Percentiles rank a stretch among this genome's conserved stretches.
Evolutionary conservation across 768 basidiomycete genomes (phyloP).

Genomic region (Mrakia hoshinonis): DNA sequence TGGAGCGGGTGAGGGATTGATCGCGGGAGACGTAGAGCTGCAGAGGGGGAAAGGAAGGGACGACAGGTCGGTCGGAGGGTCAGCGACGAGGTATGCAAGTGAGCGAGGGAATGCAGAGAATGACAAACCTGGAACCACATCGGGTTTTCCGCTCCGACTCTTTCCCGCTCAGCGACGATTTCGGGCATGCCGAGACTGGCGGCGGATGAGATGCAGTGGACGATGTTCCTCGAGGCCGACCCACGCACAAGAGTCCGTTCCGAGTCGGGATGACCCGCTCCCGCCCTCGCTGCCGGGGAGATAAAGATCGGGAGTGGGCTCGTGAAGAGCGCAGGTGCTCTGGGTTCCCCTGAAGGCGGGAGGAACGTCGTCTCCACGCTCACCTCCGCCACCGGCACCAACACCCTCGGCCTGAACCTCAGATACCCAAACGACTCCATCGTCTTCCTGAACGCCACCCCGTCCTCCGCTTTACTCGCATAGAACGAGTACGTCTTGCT

Average conservation of each 20-base stretch:
- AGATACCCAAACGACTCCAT: not conserved
- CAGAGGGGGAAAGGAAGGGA: no score
- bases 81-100: slow-evolving; percentile 29
- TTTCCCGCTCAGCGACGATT: slow-evolving; percentile 30
- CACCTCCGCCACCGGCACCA: not conserved
- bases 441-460: not conserved
- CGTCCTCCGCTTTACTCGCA: slow-evolving; percentile 12
- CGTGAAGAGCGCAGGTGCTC: slow-evolving; percentile 6
- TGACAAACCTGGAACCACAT: slow-evolving; percentile 36
- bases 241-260: slow-evolving; percentile 18
- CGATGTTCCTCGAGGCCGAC: slow-evolving; percentile 29
- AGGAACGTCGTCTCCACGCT: not conserved
- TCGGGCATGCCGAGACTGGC: slow-evolving; percentile 35
- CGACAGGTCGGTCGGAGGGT: slow-evolving; percentile 19
- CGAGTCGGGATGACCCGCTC: slow-evolving; percentile 20
- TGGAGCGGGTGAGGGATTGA: slow-evolving; percentile 22
- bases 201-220: slow-evolving; percentile 35
- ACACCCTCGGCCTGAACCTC: not conserved
- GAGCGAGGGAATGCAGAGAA: slow-evolving; percentile 17
- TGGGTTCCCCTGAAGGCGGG: slow-evolving; percentile 7
- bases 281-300: slow-evolving; percentile 20
- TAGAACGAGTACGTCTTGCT: not conserved
- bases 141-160: slow-evolving; percentile 31
- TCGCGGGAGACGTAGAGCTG: slow-evolving; percentile 35
- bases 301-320: slow-evolving; percentile 21